Evolutionary conservation across 2,329 filamentous ascomycete genomes (phyloP), one percentile per base, ranked within the genome.

Genomic region (Waltergamsia citrina): DNA sequence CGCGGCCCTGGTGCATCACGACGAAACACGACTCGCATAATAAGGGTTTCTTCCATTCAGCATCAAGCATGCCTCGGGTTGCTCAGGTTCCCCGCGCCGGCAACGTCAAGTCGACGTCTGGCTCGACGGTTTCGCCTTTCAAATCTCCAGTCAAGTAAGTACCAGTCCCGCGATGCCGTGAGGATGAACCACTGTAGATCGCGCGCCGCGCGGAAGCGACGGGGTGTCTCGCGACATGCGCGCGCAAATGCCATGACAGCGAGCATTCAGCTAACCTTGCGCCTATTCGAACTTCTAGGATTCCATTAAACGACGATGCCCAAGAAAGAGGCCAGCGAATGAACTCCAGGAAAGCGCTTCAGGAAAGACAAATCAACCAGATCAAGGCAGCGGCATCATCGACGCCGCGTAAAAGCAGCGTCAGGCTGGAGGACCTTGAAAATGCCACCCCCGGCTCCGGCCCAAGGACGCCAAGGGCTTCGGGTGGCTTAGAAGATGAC

Each of bases 231-330:
- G n/a, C n/a, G n/a, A n/a, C n/a, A n/a, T n/a, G n/a, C n/a, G n/a
- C n/a, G n/a, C n/a, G n/a, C n/a, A n/a, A n/a, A n/a, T n/a, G n/a
- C n/a, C n/a, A n/a, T n/a, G n/a, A n/a, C n/a, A n/a, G n/a, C n/a
- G n/a, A n/a, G n/a, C n/a, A n/a, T n/a, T n/a, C n/a, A n/a, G n/a
- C n/a, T n/a, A 7, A 18, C 16, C 29, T 31, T 15, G 21, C 29
- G 16, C 16, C 29, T 18, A 17, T 17, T 31, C 17, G n/a, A 28
- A 20, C 17, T n/a, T 15, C 9, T 49, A 94, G 86, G 56, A 93
- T 98, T 39, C 88, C 92, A 23, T 75, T 98, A 42, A 96, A 96
- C 64, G 92, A 98, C 64, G 92, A 98, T 68, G 80, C 77, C 40
- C 78, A 81, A 47, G 92, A 98, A 63, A 94, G 93, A 59, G 88